Conservation (phyloP, 2,329 filamentous ascomycete species). For the Zasmidium cellare region DNA sequence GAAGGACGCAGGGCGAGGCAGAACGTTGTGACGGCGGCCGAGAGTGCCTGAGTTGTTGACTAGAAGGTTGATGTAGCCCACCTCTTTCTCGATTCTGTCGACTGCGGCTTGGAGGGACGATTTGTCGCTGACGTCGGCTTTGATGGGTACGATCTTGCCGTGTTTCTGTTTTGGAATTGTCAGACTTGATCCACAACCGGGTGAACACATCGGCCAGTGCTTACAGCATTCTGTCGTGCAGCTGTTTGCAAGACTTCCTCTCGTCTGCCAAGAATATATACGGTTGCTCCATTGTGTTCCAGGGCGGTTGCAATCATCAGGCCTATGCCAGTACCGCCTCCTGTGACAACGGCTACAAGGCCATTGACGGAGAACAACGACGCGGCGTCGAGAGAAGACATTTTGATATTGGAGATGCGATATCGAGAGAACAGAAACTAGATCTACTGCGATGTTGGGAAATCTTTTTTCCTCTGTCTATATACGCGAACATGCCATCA, state of each 20-base stretch:
- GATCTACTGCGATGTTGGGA: too few relatives aligned
- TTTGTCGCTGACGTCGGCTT: constrained; percentile 46
- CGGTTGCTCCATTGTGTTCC: constrained; percentile 41
- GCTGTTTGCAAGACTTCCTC: constrained; percentile 41
- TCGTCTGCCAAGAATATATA: constrained; percentile 49
- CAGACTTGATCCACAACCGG: not conserved
- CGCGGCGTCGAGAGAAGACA: constrained; percentile 7
- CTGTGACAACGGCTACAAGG: constrained; percentile 55
- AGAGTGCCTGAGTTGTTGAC: constrained; percentile 52
- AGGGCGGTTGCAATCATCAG: constrained; percentile 42
- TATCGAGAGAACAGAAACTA: too few relatives aligned
- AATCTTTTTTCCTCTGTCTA: too few relatives aligned
- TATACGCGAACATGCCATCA: too few relatives aligned
- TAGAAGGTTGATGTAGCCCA: constrained; percentile 52
- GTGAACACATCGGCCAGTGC: too few relatives aligned
- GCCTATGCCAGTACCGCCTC: constrained; percentile 34
- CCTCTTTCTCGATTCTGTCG: constrained; percentile 43
- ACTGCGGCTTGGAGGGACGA: constrained; percentile 43
- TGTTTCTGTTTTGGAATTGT: constrained; percentile 26
- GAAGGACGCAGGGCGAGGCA: not conserved
- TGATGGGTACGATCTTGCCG: constrained; percentile 43
- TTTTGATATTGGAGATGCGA: too few relatives aligned
- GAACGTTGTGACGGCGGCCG: not conserved
- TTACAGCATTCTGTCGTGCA: constrained; percentile 35
- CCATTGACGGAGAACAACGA: constrained; percentile 55